Conservation (phyloP, 1,284 basidiomycete genomes). For the Kwoniella shivajii region DNA sequence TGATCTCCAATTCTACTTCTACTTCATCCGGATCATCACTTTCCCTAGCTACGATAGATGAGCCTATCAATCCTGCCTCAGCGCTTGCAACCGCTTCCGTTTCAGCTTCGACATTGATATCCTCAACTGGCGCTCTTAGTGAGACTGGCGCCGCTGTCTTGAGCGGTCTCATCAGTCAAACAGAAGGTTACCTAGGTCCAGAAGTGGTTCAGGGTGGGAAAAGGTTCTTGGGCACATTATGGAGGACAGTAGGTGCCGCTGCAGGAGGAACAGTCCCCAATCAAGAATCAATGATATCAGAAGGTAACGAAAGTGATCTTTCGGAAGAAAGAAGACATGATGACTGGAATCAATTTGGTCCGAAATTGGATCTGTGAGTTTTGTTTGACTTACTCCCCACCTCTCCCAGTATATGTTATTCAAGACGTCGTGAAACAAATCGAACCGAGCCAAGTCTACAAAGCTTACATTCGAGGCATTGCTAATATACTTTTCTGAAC, state of each 20-base stretch:
- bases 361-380: constrained; percentile 18
- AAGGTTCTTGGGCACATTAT: constrained; percentile 44
- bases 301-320: not conserved
- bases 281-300: not conserved
- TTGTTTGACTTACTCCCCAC: too few species aligned
- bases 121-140: not conserved
- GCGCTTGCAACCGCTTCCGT: not conserved
- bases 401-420: too few species aligned
- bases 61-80: not conserved
- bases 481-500: not conserved
- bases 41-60: constrained; percentile 17
- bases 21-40: constrained; percentile 16
- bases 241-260: constrained; percentile 46
- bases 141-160: constrained; percentile 9
- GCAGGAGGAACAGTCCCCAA: constrained; percentile 43
- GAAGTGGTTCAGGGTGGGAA: constrained; percentile 39
- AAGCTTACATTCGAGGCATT: too few species aligned
- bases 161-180: constrained; percentile 14
- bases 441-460: too few species aligned
- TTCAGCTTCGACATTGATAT: not conserved
- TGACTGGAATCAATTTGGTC: constrained; percentile 6
- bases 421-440: too few species aligned
- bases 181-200: constrained; percentile 22
- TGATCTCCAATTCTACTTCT: constrained; percentile 10
- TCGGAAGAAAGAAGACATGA: not conserved